Conservation (phyloP, 768 basidiomycete species). For the Calocybe cyanea region DNA sequence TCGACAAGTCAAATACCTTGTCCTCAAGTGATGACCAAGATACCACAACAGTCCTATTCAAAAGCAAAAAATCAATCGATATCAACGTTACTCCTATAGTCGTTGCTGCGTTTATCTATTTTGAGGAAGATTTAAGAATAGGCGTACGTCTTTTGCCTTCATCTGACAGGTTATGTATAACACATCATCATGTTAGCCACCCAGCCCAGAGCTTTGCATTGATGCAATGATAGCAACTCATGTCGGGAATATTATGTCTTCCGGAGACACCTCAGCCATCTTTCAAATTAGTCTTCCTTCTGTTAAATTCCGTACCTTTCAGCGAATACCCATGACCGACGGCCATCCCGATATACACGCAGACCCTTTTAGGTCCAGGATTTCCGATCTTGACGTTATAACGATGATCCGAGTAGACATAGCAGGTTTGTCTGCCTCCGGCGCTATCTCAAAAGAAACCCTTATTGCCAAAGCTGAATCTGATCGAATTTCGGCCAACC, state of each 20-base stretch:
- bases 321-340: slow-evolving; percentile 39
- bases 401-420: slow-evolving; percentile 23
- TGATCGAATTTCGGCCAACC: slow-evolving; percentile 15
- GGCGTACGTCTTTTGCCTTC: slow-evolving; percentile 33
- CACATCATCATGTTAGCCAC: slow-evolving; percentile 17
- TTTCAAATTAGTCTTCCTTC: slow-evolving; percentile 42
- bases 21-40: slow-evolving; percentile 18
- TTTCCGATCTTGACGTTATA: slow-evolving; percentile 29
- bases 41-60: slow-evolving; percentile 38
- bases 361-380: slow-evolving; percentile 13
- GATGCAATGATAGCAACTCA: slow-evolving; percentile 42
- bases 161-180: slow-evolving; percentile 1
- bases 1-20: not conserved
- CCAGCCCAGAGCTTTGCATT: slow-evolving; percentile 33
- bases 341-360: slow-evolving; percentile 25
- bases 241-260: slow-evolving; percentile 28
- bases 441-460: slow-evolving; percentile 15
- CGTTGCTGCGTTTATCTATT: slow-evolving; percentile 33
- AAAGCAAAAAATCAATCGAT: slow-evolving; percentile 31
- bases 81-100: slow-evolving; percentile 56
- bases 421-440: slow-evolving; percentile 19
- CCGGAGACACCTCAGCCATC: slow-evolving; percentile 20
- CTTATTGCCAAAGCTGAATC: slow-evolving; percentile 20
- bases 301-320: slow-evolving; percentile 39
- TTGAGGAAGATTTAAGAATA: slow-evolving; percentile 45